These are phyloP conservation scores for Russula dissimulans DNA, from an alignment of 768 basidiomycete genomes.

Conservation along the genomic window DNA sequence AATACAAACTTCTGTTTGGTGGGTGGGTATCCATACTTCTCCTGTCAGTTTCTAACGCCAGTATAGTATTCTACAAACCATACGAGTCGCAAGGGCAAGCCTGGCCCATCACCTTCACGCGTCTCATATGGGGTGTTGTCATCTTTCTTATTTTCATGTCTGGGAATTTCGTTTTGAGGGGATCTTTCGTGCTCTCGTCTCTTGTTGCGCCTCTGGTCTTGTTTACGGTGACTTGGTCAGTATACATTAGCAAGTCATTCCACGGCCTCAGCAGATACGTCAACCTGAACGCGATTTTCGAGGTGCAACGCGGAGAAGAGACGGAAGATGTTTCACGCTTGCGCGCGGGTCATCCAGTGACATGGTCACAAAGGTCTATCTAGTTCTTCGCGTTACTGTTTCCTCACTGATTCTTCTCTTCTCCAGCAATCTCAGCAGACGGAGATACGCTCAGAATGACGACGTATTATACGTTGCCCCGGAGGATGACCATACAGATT, in stretches of 20 bases:
- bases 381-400: background rate
- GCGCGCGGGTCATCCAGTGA: conserved; percentile 77
- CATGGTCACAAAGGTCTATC: conserved; percentile 75
- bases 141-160: conserved; percentile 97
- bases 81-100: conserved; percentile 97
- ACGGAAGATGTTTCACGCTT: conserved; percentile 69
- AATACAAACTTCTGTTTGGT: conserved; percentile 96
- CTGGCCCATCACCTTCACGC: conserved; percentile 92
- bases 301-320: conserved; percentile 85
- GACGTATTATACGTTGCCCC: conserved; percentile 94
- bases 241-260: conserved; percentile 61
- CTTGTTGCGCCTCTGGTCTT: conserved; percentile 68
- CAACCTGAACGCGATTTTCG: conserved; percentile 75
- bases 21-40: conserved; percentile 24
- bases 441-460: conserved; percentile 88
- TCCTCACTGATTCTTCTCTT: background rate
- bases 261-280: conserved; percentile 72
- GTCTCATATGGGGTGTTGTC: conserved; percentile 85
- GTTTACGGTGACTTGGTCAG: conserved; percentile 73
- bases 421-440: conserved; percentile 67
- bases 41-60: background rate
- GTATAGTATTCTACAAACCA: conserved; percentile 91
- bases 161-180: conserved; percentile 75
- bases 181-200: conserved; percentile 48
- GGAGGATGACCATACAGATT: conserved; percentile 87